Evolutionary conservation across 163 green algal genomes (phyloP), one percentile per base, ranked within the genome.

Genomic region (Scenedesmus sp.): DNA sequence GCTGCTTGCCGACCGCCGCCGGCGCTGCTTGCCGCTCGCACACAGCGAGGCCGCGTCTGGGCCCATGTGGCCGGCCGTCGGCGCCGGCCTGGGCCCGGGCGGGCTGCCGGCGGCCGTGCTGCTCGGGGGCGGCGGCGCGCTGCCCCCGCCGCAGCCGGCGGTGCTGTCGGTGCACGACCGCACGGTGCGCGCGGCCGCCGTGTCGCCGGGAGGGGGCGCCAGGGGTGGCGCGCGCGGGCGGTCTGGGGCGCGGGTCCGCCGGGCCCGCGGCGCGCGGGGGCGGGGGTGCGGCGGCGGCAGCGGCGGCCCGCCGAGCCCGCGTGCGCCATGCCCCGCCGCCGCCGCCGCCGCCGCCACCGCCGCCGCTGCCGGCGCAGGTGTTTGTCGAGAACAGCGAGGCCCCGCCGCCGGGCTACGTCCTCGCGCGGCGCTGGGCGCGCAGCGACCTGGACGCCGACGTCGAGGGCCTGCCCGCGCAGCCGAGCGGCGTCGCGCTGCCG

Each of bases 391-490:
- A 76, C 17, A 45, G 36, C 15, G 47, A 75, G 10, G 48, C 22
- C 7, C 66, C 66, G 14, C 66, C 66, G 3, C 4, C 48, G 31
- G 66, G 67, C 50, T 76, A 53, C 33, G 54, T 67, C 5, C 69
- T 77, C 4, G 54, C 69, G 6, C 48, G 69, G 9, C 69, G 69
- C 28, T 77, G 69, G 69, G 57, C 66, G 69, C 53, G 69, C 14
- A 77, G 66, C 39, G 51, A 65, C 3, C 69, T 53, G 31, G 69
- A 77, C 1, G 39, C 44, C 13, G 69, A 77, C 58, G 69, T 77
- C 13, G 69, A 77, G 36, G 34, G 22, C n/a, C 50, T 76, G 18
- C 7, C 51, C 11, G 28, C 26, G 1, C 42, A 53, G 13, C 50
- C 65, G 29, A 66, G 67, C 34, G n/a, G 54, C 14, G 18, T 77